Evolutionary conservation across 1,284 basidiomycete species (phyloP).

Genomic region (Puccinia triticina): DNA sequence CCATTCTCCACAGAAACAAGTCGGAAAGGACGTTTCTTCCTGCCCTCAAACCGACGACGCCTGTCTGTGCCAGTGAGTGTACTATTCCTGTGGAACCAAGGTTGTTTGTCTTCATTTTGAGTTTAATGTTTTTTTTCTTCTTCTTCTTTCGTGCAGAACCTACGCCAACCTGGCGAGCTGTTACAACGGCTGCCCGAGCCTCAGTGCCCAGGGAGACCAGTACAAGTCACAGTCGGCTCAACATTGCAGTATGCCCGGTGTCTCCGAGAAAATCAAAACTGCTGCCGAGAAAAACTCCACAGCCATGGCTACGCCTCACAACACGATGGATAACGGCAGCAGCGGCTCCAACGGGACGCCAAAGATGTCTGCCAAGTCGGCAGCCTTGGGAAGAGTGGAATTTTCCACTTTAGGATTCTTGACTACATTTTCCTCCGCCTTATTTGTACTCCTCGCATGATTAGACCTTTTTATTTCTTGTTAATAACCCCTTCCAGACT

Average conservation of each 20-base stretch:
- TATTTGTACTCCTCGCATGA: neutral
- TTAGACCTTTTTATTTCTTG: neutral
- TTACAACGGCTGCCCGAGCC: conserved; percentile 19
- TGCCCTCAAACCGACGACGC: conserved; percentile 30
- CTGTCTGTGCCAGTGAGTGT: conserved; percentile 44
- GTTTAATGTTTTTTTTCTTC: neutral
- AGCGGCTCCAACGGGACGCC: neutral
- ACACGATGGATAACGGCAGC: neutral
- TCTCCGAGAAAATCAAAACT: neutral
- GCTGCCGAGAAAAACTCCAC: conserved; percentile 2
- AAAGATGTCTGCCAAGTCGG: neutral
- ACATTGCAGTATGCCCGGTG: conserved; percentile 18
- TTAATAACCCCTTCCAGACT: too few species aligned
- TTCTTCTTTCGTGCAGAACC: neutral
- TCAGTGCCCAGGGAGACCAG: neutral
- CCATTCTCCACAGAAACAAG: conserved; percentile 19
- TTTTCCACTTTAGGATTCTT: neutral
- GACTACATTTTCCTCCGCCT: neutral
- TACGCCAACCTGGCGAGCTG: conserved; percentile 32
- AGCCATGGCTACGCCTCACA: neutral
- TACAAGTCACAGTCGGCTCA: conserved; percentile 11
- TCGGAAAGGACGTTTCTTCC: conserved; percentile 6
- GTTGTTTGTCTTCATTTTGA: neutral
- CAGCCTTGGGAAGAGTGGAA: neutral
- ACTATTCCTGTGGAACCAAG: neutral